Conservation (phyloP, 2,329 filamentous ascomycete species). For the Harringtonia aguacate region DNA sequence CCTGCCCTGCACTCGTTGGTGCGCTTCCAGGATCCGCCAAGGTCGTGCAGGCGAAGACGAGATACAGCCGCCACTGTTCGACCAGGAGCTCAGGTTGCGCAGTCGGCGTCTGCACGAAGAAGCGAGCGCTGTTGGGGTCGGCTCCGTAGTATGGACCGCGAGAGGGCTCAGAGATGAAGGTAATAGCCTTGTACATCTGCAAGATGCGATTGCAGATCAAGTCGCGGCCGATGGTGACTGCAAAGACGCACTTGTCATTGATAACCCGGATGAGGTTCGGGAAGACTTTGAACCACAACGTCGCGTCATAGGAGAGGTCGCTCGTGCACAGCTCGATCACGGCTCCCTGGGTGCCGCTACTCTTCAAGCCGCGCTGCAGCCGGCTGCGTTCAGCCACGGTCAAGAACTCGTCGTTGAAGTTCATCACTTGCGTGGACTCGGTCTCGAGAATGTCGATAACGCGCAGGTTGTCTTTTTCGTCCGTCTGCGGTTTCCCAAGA, state of each 20-base stretch:
- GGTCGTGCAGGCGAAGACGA: constrained; percentile 95
- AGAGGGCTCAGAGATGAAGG: constrained; percentile 63
- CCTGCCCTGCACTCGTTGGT: constrained; percentile 27
- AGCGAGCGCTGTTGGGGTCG: constrained; percentile 43
- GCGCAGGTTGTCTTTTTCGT: constrained; percentile 48
- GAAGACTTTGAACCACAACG: constrained; percentile 96
- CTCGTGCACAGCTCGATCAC: constrained; percentile 91
- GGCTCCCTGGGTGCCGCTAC: constrained; percentile 72
- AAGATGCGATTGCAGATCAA: constrained; percentile 85
- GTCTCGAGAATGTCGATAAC: constrained; percentile 90
- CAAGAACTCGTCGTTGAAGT: constrained; percentile 83
- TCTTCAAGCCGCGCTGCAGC: constrained; percentile 79
- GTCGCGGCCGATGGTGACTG: constrained; percentile 81
- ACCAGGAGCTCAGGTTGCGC: constrained; percentile 78
- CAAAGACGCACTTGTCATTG: constrained; percentile 83
- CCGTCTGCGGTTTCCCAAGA: constrained; percentile 54
- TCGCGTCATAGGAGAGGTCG: constrained; percentile 88
- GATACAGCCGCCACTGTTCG: constrained; percentile 96
- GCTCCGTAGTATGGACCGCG: constrained; percentile 54
- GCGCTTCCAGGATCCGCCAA: constrained; percentile 69
- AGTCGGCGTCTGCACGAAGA: constrained; percentile 45
- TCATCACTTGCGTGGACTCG: constrained; percentile 78
- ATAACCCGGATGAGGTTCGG: constrained; percentile 87
- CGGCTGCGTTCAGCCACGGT: constrained; percentile 88
- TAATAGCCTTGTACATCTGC: constrained; percentile 84